Evolutionary conservation across 148 eudicot genomes (phyloP), one percentile per base, ranked within the genome.

Genomic region (Selenicereus undatus): DNA sequence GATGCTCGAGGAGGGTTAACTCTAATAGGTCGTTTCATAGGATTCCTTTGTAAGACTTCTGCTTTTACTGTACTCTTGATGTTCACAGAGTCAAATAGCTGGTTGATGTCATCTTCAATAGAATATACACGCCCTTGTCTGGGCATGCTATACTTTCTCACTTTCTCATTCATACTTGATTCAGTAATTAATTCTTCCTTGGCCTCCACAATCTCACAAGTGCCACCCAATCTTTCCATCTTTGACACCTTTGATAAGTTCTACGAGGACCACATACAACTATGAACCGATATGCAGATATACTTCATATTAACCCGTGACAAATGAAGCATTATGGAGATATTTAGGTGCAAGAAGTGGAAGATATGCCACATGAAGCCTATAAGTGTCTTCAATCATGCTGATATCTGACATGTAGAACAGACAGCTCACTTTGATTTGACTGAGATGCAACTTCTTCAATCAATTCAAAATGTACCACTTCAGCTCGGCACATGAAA

Each of bases 1-100:
- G 86, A 81, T 80, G 88, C 83, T 42, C 80, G 90, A 68, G 91
- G 85, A 3, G 91, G 80, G 76, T 85, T 84, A 68, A 82, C 85
- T 78, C 88, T 83, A 73, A 92, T 88, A 35, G 98, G 93, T 82
- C 86, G 85, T 85, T 94, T 94, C 98, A 89, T 90, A 56, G 90
- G 88, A 79, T 88, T 92, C 85, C 86, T 90, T 30, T 77, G 82
- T 74, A 81, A 72, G 77, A 73, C 84, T 32, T 89, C 86, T 81
- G 79, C 86, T 82, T 82, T 84, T 42, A 82, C 78, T 30, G 87
- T 84, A 77, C 83, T 76, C 84, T 86, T 85, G 51, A 89, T 73
- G 45, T 91, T 90, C 65, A 95, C 88, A 36, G 93, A 89, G 83
- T 90, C 90, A 79, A 95, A 95, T 27, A 95, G 89, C 78, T 83